Evolutionary conservation across 768 basidiomycete species (phyloP), one percentile per base, ranked within the genome.

Genomic region (Cystofilobasidium ferigula): DNA sequence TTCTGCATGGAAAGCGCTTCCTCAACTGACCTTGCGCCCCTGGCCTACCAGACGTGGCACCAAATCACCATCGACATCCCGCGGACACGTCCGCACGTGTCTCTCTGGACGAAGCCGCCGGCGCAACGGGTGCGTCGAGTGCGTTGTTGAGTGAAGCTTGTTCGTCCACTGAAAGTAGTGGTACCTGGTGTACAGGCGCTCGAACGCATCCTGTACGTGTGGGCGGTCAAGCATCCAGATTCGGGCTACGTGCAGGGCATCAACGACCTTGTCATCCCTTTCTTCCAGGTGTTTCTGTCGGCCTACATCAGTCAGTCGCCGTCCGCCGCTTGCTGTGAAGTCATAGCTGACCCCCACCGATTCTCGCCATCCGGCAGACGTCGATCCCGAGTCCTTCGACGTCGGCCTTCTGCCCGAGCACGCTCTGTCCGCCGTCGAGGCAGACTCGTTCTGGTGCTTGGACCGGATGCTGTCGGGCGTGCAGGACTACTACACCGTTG

Each of bases 211-310:
- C 78, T 99, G 36, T 99, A 98, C 71, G 93, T 99, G 22, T 98
- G 95, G 94, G 95, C 95, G 16, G 95, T 98, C 73, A 84, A 95
- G 70, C 95, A 98, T 79, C 95, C 95, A 0, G 94, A 95, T 5
- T 92, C 89, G 68, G 95, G 95, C 13, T 98, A 99, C 76, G 95
- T 99, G 7, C 95, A 99, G 76, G 95, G 95, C 30, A 99, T 99
- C 77, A 98, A 99, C 76, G 95, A 99, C 75, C 85, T 99, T 40
- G 95, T 86, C 1, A 94, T 90, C 4, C 95, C 95, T 0, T 99
- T 99, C 78, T 97, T 94, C 73, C 88, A 98, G 77, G 89, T 98
- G 6, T 99, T 98, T 74, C 80, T 99, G 34, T 89, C 88, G 36
- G 86, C 88, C 62, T 99, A 98, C 74, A 91, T 98, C 64, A 88